Evolutionary conservation across 2,329 filamentous ascomycete species (phyloP).

Genomic region (Microascus cirrosus): DNA sequence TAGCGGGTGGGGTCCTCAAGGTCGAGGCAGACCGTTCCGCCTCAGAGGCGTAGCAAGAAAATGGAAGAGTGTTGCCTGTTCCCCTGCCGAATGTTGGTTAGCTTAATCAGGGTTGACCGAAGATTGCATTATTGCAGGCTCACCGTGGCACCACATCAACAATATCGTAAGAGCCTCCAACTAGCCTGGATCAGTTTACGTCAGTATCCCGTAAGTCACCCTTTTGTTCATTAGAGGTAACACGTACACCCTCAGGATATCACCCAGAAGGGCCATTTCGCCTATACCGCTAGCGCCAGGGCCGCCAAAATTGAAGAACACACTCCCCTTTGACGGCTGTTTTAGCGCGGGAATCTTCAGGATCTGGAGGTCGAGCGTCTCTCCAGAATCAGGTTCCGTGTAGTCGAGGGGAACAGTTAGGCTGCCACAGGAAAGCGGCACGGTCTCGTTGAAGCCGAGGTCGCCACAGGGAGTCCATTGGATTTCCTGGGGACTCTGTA

Average conservation of each 20-base stretch:
- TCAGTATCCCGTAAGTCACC: neutral
- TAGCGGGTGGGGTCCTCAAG: constrained; percentile 6
- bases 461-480: neutral
- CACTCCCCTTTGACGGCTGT: constrained; percentile 16
- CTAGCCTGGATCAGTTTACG: neutral
- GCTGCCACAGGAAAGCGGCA: constrained; percentile 13
- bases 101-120: constrained; percentile 5
- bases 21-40: constrained; percentile 6
- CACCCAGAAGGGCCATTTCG: neutral
- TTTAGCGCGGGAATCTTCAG: constrained; percentile 14
- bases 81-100: constrained; percentile 10
- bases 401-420: constrained; percentile 22
- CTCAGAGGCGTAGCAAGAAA: constrained; percentile 11
- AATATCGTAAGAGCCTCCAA: constrained; percentile 1
- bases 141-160: constrained; percentile 8
- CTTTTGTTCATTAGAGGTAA: neutral
- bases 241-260: neutral
- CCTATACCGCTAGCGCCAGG: constrained; percentile 11
- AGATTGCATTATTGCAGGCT: constrained; percentile 8
- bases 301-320: constrained; percentile 21
- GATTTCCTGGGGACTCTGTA: neutral
- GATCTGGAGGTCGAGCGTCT: constrained; percentile 15
- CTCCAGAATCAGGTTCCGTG: constrained; percentile 10
- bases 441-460: constrained; percentile 1
- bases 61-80: constrained; percentile 14